Evolutionary conservation across 305 asterid genomes (phyloP).

Genomic region (Nicotiana rustica): DNA sequence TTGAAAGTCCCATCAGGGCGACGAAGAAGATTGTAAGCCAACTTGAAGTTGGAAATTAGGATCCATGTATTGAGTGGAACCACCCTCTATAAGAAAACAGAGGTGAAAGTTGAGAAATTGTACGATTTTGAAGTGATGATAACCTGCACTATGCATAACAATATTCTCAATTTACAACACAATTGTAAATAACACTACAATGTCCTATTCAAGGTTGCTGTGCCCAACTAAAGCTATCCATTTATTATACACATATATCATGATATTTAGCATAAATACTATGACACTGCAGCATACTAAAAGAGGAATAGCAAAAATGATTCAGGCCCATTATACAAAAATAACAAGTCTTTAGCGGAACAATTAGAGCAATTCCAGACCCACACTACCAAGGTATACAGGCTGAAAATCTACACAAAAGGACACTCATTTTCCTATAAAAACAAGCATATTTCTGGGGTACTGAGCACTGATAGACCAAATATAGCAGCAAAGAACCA

Average conservation of each 20-base stretch:
- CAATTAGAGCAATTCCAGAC: constrained; percentile 32
- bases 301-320: constrained; percentile 26
- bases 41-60: constrained; percentile 43
- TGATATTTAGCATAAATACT: neutral
- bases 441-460: neutral
- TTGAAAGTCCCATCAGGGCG: constrained; percentile 47
- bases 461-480: too few species aligned
- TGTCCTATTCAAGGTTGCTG: neutral
- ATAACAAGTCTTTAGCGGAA: neutral
- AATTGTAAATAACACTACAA: neutral
- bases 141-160: constrained; percentile 27
- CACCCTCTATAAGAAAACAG: constrained; percentile 38
- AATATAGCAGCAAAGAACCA: neutral
- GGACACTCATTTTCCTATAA: constrained; percentile 23
- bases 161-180: neutral
- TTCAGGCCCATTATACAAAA: constrained; percentile 23
- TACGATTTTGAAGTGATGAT: constrained; percentile 13
- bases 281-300: constrained; percentile 19
- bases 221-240: neutral
- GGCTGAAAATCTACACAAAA: constrained; percentile 12
- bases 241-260: neutral
- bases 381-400: constrained; percentile 24
- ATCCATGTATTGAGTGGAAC: constrained; percentile 47
- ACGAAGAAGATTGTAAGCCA: constrained; percentile 43
- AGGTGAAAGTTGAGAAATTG: constrained; percentile 29